phyloP scores from a whole-genome alignment of 306 rosid genomes.

The Astragalus glycyphyllos region DNA sequence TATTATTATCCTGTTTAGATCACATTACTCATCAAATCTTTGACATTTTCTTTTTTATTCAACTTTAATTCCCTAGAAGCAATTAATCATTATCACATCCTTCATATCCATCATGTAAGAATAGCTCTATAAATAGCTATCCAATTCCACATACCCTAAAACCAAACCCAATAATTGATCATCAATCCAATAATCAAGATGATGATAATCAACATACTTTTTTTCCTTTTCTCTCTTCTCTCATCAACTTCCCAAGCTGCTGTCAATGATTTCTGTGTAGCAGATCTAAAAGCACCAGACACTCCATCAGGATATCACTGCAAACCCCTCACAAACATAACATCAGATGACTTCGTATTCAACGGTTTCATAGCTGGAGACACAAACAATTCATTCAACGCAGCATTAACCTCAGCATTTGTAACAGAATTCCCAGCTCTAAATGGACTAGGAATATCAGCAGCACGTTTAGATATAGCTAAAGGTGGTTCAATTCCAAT shows the following conservation, averaged over 20 bases:
- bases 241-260: constrained; percentile 32
- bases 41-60: too few relatives aligned
- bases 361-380: constrained; percentile 54
- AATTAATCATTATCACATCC: too few relatives aligned
- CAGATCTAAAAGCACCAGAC: constrained; percentile 50
- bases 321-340: constrained; percentile 47
- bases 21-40: too few relatives aligned
- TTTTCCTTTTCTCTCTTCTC: constrained; percentile 14
- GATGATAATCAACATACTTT: not conserved
- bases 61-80: too few relatives aligned
- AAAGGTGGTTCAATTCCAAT: constrained; percentile 60
- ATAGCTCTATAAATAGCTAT: constrained; percentile 17
- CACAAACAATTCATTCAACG: constrained; percentile 52
- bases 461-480: constrained; percentile 57
- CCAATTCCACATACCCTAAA: not conserved
- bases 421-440: constrained; percentile 61
- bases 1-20: too few relatives aligned
- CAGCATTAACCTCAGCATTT: constrained; percentile 59
- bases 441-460: constrained; percentile 66
- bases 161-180: not conserved
- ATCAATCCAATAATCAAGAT: not conserved
- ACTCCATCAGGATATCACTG: constrained; percentile 60
- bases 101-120: too few relatives aligned
- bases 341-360: constrained; percentile 58
- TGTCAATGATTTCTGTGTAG: constrained; percentile 65